phyloP scores from a whole-genome alignment of 106 monocot species.

The Agapanthus africanus region DNA sequence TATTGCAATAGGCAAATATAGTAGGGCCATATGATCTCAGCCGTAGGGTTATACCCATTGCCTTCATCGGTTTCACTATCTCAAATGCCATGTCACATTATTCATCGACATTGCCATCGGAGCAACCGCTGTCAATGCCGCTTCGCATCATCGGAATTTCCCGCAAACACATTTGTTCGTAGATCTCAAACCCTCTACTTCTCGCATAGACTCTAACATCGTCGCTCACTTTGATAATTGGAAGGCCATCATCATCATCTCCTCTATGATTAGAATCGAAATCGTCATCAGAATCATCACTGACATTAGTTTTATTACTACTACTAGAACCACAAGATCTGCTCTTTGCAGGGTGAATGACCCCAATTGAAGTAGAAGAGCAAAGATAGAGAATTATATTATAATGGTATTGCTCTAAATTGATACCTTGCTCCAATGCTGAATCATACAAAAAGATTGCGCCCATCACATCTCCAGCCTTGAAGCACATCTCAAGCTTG shows the following conservation, averaged over 20 bases:
- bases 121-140: slow-evolving; percentile 60
- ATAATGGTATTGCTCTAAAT: slow-evolving; percentile 57
- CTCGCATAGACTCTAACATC: slow-evolving; percentile 40
- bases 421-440: slow-evolving; percentile 20
- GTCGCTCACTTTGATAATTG: slow-evolving; percentile 33
- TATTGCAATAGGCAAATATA: slow-evolving; percentile 35
- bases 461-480: slow-evolving; percentile 55
- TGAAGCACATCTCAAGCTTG: slow-evolving; percentile 62
- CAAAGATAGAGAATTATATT: slow-evolving; percentile 70
- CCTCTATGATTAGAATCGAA: too few species aligned
- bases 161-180: slow-evolving; percentile 46
- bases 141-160: slow-evolving; percentile 43
- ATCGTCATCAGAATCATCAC: background rate
- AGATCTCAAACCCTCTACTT: slow-evolving; percentile 57
- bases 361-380: slow-evolving; percentile 53
- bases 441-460: slow-evolving; percentile 52
- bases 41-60: slow-evolving; percentile 29
- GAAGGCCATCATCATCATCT: background rate
- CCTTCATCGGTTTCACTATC: slow-evolving; percentile 42
- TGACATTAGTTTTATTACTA: background rate
- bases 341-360: slow-evolving; percentile 60
- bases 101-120: slow-evolving; percentile 56
- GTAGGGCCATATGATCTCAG: slow-evolving; percentile 63
- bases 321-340: slow-evolving; percentile 14
- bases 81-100: slow-evolving; percentile 53